Percentiles rank a stretch among this genome's conserved stretches.
These are phyloP conservation scores for Sporothrix humicola DNA, from an alignment of 2,329 filamentous ascomycete species.

Conservation along the genomic window DNA sequence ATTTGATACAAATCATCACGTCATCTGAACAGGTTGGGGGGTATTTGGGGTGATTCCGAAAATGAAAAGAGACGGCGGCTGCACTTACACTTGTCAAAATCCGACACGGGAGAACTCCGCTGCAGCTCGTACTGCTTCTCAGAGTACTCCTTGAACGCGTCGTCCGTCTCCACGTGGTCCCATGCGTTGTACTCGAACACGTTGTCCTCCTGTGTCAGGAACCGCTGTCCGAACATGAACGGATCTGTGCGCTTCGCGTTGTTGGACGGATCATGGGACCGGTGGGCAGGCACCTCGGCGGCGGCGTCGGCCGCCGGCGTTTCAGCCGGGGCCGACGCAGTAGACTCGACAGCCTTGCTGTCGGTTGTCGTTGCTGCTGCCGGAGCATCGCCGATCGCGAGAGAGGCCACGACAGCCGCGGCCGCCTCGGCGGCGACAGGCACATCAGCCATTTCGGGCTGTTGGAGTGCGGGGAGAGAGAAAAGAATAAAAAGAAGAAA, in stretches of 20 bases:
- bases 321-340: not conserved
- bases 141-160: constrained; percentile 83
- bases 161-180: constrained; percentile 96
- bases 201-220: constrained; percentile 80
- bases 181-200: constrained; percentile 98
- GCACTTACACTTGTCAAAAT: constrained; percentile 80
- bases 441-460: constrained; percentile 33
- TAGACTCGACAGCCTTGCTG: constrained; percentile 5
- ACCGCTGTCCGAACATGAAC: constrained; percentile 93
- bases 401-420: constrained; percentile 32
- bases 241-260: constrained; percentile 89
- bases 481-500: constrained; percentile 21
- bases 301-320: not conserved
- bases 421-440: constrained; percentile 32
- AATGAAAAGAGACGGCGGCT: not conserved
- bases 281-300: constrained; percentile 58
- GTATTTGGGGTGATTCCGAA: not conserved
- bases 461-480: not conserved
- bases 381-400: constrained; percentile 32
- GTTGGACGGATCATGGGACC: constrained; percentile 71
- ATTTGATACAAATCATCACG: constrained; percentile 54
- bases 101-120: constrained; percentile 82
- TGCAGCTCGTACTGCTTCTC: constrained; percentile 85
- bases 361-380: not conserved
- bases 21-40: constrained; percentile 39